A percentile compares a stretch with the other conserved stretches of the same genome.
Evolutionary conservation across 2,329 filamentous ascomycete species (phyloP).

Genomic region (Fusarium zealandicum): DNA sequence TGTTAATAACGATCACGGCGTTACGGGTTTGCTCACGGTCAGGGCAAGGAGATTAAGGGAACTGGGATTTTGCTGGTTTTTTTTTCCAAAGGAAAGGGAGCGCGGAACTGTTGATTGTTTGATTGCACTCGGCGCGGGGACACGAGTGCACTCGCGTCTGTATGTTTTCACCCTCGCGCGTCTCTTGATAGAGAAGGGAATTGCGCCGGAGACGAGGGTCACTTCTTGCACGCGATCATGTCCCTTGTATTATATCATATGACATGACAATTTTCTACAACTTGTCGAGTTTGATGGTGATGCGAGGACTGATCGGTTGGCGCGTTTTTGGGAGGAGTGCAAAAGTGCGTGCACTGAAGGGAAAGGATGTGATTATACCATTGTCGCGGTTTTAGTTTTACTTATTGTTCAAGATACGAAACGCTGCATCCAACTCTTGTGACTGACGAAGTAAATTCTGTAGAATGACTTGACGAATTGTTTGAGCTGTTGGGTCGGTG

Average conservation of each 20-base stretch:
- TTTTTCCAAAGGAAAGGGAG: slow-evolving; percentile 40
- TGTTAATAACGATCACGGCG: slow-evolving; percentile 51
- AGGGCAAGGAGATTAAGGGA: slow-evolving; percentile 38
- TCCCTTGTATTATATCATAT: slow-evolving; percentile 38
- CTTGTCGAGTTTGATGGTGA: slow-evolving; percentile 28
- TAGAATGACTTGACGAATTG: background rate
- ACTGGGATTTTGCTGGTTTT: slow-evolving; percentile 39
- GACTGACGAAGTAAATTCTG: background rate
- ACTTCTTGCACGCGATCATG: slow-evolving; percentile 32
- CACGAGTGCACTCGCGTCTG: slow-evolving; percentile 25
- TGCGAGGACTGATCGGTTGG: slow-evolving; percentile 24
- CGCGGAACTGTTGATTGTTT: slow-evolving; percentile 37
- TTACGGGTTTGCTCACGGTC: slow-evolving; percentile 43
- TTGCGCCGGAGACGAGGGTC: slow-evolving; percentile 28
- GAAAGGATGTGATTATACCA: slow-evolving; percentile 35
- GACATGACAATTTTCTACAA: slow-evolving; percentile 29
- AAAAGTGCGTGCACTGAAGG: slow-evolving; percentile 28
- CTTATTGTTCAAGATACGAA: slow-evolving; percentile 20
- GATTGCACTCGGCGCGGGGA: slow-evolving; percentile 33
- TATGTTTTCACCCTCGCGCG: slow-evolving; percentile 29
- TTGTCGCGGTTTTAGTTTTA: slow-evolving; percentile 26
- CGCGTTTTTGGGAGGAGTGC: slow-evolving; percentile 21
- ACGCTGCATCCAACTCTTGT: background rate
- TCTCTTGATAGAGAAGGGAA: slow-evolving; percentile 30
- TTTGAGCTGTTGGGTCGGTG: slow-evolving; percentile 2